These are phyloP conservation scores for Dendrobium chrysotoxum DNA, from an alignment of 106 monocot species.

Conservation along the genomic window DNA sequence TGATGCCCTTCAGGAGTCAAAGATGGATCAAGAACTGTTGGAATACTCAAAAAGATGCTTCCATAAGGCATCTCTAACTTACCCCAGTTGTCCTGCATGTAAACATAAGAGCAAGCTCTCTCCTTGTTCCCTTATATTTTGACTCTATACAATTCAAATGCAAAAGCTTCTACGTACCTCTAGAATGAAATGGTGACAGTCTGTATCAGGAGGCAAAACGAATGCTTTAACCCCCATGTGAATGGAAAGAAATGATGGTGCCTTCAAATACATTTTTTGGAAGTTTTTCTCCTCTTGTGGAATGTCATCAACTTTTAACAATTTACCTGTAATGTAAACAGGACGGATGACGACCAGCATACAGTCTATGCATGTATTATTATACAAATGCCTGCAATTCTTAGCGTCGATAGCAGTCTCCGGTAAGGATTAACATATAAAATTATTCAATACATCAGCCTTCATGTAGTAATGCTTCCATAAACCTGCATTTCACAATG, in stretches of 20 bases:
- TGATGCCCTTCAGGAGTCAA: slow-evolving; percentile 96
- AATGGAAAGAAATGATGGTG: slow-evolving; percentile 97
- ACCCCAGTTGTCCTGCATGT: slow-evolving; percentile 77
- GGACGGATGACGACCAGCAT: neutral
- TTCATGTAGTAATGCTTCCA: neutral
- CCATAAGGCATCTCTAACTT: slow-evolving; percentile 82
- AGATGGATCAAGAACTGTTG: slow-evolving; percentile 91
- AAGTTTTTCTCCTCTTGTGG: slow-evolving; percentile 87
- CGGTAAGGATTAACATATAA: neutral
- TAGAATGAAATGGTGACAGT: slow-evolving; percentile 98
- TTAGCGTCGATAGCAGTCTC: neutral
- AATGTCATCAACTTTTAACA: slow-evolving; percentile 68
- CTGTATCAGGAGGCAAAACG: slow-evolving; percentile 78
- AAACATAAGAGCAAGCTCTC: neutral
- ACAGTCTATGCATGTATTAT: neutral
- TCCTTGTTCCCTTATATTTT: neutral
- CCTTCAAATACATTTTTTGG: slow-evolving; percentile 79
- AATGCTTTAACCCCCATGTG: slow-evolving; percentile 86
- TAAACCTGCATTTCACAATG: neutral
- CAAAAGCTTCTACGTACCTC: slow-evolving; percentile 46
- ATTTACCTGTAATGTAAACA: slow-evolving; percentile 51
- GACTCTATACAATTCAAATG: neutral
- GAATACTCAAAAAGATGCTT: slow-evolving; percentile 98
- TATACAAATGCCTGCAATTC: neutral
- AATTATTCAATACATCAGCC: neutral